Base-by-base conservation (phyloP, 805 yeast species). In the Zygosaccharomyces lentus region DNA sequence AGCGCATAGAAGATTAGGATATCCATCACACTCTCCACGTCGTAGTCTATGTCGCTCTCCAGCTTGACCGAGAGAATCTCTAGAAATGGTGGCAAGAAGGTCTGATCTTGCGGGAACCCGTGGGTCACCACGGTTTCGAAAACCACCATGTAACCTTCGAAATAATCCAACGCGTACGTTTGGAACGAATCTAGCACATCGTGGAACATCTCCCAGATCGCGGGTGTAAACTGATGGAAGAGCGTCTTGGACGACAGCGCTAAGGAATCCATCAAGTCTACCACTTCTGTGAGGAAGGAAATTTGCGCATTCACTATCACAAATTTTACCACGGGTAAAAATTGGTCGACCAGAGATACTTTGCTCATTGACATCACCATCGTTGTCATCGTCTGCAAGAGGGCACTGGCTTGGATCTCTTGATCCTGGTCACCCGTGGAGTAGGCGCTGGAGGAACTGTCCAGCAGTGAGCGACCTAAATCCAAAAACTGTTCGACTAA, bases 371-470 rank as follows among this genome's bases (percentile, higher is more conserved):
- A 77, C 53, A 81, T 69, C 6, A 82, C 72, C 71, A 86, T 84
- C 0, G 91, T 83, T 13, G 82, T 76, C 77, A 86, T 77, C 5
- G 90, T 84, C 56, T 80, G 81, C 45, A 85, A 61, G 31, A 83
- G 68, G 1, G 88, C 87, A 41, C 78, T 72, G 0, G 82, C 86
- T 45, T 86, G 87, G 56, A 77, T 73, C 46, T 82, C 83, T 58
- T 82, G 83, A 50, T 82, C 89, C 34, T 75, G 72, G 34, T 70
- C 75, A 9, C 70, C 74, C 10, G 60, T 62, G 46, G 61, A 56
- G 34, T 62, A 64, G 9, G 69, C 57, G 23, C 52, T 44, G n/a
- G 57, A 48, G 12, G 56, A 44, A 5, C 76, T 74, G 30, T 80
- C 86, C 48, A 78, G 60, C 46, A 81, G 64, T 24, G 84, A 85